These are phyloP conservation scores for Lactarius tabidus DNA, from an alignment of 768 basidiomycete species.

Conservation along the genomic window DNA sequence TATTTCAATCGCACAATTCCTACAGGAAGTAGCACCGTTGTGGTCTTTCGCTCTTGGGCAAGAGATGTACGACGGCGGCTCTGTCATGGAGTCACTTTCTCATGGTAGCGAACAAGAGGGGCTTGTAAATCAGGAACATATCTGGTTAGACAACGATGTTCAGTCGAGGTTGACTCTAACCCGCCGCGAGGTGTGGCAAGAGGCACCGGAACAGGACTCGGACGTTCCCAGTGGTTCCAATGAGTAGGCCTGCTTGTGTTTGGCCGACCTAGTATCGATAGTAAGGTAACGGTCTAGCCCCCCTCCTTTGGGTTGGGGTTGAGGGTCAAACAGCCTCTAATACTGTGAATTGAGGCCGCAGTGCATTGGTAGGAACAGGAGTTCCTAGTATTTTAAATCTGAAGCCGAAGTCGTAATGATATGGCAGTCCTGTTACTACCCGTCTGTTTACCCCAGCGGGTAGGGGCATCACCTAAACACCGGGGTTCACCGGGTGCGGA, in stretches of 20 bases:
- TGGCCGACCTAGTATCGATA: neutral
- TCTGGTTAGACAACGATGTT: fast-evolving
- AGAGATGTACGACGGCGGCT: neutral
- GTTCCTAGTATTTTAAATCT: neutral
- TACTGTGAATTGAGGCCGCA: neutral
- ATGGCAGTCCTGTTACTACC: neutral
- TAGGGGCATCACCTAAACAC: neutral
- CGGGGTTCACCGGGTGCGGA: neutral
- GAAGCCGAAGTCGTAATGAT: neutral
- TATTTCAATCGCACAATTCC: neutral
- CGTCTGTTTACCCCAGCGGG: too few relatives aligned
- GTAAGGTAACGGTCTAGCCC: neutral
- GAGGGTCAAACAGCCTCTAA: neutral
- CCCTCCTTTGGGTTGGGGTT: neutral
- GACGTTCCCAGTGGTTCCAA: too few relatives aligned
- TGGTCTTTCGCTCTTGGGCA: neutral
- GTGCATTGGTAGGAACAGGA: neutral
- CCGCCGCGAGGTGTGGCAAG: neutral
- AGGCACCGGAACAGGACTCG: neutral
- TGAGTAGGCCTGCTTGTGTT: too few relatives aligned
- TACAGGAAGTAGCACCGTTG: neutral
- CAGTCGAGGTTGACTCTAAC: fast-evolving
- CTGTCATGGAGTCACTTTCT: neutral
- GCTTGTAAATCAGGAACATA: neutral
- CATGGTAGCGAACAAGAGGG: neutral